Evolutionary conservation across 2,329 filamentous ascomycete genomes (phyloP), one percentile per base, ranked within the genome.

Genomic region (Aurifilum marmelostoma): DNA sequence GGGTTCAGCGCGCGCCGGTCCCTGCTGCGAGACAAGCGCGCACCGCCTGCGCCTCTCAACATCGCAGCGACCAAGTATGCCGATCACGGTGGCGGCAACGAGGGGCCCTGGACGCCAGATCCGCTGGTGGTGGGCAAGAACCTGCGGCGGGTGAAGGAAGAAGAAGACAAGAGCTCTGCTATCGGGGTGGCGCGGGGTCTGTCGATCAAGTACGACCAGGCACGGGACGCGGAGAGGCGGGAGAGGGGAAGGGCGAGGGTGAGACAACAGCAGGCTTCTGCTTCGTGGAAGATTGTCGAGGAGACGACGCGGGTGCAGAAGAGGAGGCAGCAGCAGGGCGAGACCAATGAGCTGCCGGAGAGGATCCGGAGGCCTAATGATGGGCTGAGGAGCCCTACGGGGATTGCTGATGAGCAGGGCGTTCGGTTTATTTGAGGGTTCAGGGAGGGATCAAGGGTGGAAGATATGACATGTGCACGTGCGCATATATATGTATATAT

Each of bases 101-200:
- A 21, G 5, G 70, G 67, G 29, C 67, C 70, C 18, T 67, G 64
- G 65, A 67, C 69, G 18, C 61, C 61, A 7, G 63, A 56, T 27
- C 32, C 63, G 29, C 32, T 27, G 24, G 39, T 27, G 18, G 29
- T 27, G 32, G 41, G 16, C 24, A 32, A 32, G 39, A 24, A n/a
- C 27, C 32, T n/a, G 47, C 54, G 66, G 29, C 56, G 34, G 54
- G 27, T 21, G 27, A 52, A 32, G 39, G 34, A 34, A 34, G 34
- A 34, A 34, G 34, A 34, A 14, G 62, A 65, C 16, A 65, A 67
- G 41, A 56, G 37, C 64, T 41, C n/a, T n/a, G 75, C 72, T 0
- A 79, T 79, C n/a, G 78, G 78, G 1, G 66, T 79, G 71, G 78
- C 78, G 3, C 69, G 78, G 43, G 78, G 78, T 1, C 71, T 75